These are phyloP conservation scores for Corylus avellana DNA, from an alignment of 306 rosid genomes.

Conservation along the genomic window DNA sequence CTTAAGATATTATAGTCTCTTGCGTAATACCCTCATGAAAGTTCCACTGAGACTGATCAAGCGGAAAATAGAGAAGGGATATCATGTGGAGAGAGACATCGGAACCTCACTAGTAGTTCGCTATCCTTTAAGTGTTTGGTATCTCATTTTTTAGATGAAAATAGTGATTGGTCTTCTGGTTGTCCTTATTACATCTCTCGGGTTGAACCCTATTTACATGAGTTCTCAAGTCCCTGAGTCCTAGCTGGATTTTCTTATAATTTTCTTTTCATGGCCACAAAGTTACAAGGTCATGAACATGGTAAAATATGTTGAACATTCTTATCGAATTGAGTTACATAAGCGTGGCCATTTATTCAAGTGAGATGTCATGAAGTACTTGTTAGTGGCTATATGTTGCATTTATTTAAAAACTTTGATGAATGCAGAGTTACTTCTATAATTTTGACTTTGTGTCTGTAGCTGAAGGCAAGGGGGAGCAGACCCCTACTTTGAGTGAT, in stretches of 20 bases:
- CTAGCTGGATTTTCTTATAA: neutral
- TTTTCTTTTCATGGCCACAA: neutral
- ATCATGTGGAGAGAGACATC: neutral
- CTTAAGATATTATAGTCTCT: neutral
- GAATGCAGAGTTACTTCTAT: slow-evolving; percentile 26
- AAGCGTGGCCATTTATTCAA: neutral
- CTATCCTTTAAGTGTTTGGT: neutral
- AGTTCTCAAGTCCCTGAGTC: neutral
- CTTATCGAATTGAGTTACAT: neutral
- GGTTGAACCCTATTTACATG: neutral
- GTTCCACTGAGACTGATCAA: neutral
- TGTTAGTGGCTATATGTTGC: slow-evolving; percentile 16
- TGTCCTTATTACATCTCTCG: neutral
- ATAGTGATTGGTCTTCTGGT: neutral
- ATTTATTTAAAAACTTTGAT: slow-evolving; percentile 18
- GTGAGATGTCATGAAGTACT: slow-evolving; percentile 12
- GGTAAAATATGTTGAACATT: neutral
- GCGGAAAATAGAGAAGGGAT: neutral
- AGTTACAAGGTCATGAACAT: slow-evolving; percentile 1
- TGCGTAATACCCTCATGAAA: neutral
- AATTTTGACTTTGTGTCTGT: slow-evolving; percentile 20
- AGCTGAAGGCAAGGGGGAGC: slow-evolving; percentile 51
- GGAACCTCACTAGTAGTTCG: neutral
- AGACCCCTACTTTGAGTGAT: slow-evolving; percentile 42
- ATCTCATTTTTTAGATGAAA: neutral